Conservation (phyloP, 2,329 filamentous ascomycete species). For the Scedosporium minutisporum region DNA sequence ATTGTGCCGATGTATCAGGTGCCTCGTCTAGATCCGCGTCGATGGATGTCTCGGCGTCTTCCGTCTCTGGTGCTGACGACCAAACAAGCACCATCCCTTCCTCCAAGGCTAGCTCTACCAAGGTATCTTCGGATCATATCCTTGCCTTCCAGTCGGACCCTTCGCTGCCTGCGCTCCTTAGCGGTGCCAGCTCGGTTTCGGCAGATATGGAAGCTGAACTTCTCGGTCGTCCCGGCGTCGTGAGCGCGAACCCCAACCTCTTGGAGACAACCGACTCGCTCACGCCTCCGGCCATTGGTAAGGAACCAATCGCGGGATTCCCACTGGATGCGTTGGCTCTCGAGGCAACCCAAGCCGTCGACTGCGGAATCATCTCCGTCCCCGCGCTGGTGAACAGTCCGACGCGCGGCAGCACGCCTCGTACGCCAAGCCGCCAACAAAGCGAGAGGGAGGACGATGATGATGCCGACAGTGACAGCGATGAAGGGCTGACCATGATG, state of each 20-base stretch:
- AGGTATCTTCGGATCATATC: conserved; percentile 31
- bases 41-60: conserved; percentile 37
- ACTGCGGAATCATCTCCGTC: conserved; percentile 19
- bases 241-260: conserved; percentile 30
- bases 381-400: conserved; percentile 14
- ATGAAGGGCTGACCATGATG: conserved; percentile 11
- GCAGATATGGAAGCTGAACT: conserved; percentile 54
- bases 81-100: conserved; percentile 37
- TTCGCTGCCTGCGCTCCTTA: conserved; percentile 53
- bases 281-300: conserved; percentile 41
- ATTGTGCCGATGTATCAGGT: background rate
- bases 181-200: conserved; percentile 54
- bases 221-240: conserved; percentile 37
- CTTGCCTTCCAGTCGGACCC: conserved; percentile 52
- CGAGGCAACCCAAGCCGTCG: conserved; percentile 11
- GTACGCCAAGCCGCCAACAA: background rate
- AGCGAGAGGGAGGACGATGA: conserved; percentile 5
- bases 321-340: conserved; percentile 31
- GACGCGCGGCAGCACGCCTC: conserved; percentile 1
- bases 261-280: conserved; percentile 45
- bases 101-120: conserved; percentile 3
- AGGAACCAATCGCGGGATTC: conserved; percentile 36
- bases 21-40: conserved; percentile 44
- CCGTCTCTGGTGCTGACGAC: conserved; percentile 46
- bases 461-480: conserved; percentile 11